These are phyloP conservation scores for Paramecium sexaurelia DNA, from an alignment of 73 alveolate species.

Conservation along the genomic window DNA sequence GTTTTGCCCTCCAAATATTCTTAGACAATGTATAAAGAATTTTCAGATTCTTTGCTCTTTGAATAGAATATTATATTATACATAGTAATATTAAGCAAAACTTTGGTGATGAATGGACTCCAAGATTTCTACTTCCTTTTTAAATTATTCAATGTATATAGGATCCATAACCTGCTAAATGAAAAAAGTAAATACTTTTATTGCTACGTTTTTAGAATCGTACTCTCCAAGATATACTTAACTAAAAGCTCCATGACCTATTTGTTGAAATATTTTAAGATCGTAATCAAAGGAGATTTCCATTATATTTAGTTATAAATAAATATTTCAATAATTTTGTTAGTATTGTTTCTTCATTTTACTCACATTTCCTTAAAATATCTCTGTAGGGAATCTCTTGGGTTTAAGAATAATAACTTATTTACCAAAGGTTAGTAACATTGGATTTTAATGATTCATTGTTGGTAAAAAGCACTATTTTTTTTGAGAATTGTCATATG, in stretches of 20 bases:
- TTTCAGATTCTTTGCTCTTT: not conserved
- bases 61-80: not conserved
- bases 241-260: conserved; percentile 49
- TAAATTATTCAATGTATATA: not conserved
- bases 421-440: conserved; percentile 26
- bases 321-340: conserved; percentile 32
- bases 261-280: not conserved
- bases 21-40: not conserved
- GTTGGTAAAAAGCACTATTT: not conserved
- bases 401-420: not conserved
- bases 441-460: not conserved
- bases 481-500: not conserved
- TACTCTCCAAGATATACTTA: not conserved
- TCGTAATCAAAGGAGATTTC: conserved; percentile 6
- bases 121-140: not conserved
- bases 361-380: conserved; percentile 48
- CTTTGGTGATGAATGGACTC: not conserved
- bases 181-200: not conserved
- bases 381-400: conserved; percentile 40
- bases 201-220: not conserved
- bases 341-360: conserved; percentile 26
- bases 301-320: not conserved
- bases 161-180: conserved; percentile 1
- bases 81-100: not conserved
- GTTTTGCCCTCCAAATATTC: conserved; percentile 36